Base-by-base conservation (phyloP, 495 filamentous ascomycete species). In the Aspergillus campestris region DNA sequence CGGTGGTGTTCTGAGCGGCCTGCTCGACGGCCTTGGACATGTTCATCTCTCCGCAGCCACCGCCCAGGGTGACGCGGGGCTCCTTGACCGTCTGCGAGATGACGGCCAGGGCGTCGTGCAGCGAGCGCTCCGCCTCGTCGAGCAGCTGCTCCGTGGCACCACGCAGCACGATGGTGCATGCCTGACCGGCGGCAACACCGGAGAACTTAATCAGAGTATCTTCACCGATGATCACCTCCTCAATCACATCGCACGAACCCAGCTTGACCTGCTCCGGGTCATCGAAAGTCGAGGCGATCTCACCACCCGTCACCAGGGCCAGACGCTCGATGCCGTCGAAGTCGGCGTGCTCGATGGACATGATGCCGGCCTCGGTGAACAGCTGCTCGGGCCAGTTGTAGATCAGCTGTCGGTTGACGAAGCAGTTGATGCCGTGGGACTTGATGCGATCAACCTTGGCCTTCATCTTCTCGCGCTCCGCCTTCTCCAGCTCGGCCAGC, bases 301-400 rank as follows among this genome's bases (percentile, higher is more conserved):
- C 92, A 49, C 89, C 92, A 34, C 92, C 92, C 5, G 94, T 97
- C 12, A 98, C 92, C 37, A 98, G 74, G 9, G 92, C 91, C 50
- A 98, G 67, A 30, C 92, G 80, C 74, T 98, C 92, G 50, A 98
- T 90, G 47, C 92, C 92, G 64, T 98, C 92, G 53, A 98, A 98
- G 65, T 98, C 92, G 49, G 92, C 92, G 62, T 98, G 92, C 73
- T 98, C 92, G 56, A 98, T 98, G 11, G 90, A 95, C 72, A 94
- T 82, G 67, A 98, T 97, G 41, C 92, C 94, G 8, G 89, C 91
- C 62, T 98, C 92, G 18, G 91, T 86, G 63, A 98, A 98, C 40
- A 98, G 84, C 69, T 97, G 94, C 65, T 98, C 92, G 31, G 92
- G 92, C 91, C 92, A 97, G 78, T 98, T 98, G 78, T 98, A 98